Evolutionary conservation across 495 filamentous ascomycete genomes (phyloP).

Genomic region (Tetracladium setigerum): DNA sequence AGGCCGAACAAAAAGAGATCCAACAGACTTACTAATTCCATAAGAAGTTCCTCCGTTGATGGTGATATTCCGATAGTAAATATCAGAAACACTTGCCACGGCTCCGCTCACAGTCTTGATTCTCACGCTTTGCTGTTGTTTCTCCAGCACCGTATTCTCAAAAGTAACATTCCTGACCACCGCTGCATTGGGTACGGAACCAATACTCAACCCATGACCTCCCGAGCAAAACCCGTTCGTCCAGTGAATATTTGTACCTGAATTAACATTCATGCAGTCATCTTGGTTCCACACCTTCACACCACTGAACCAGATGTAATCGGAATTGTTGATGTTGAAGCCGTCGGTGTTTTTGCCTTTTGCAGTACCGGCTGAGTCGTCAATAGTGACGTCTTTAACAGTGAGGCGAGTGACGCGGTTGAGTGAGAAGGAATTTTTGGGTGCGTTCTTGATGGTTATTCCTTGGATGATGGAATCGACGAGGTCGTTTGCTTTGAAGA

Average conservation of each 20-base stretch:
- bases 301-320: slow-evolving; percentile 38
- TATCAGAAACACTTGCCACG: slow-evolving; percentile 42
- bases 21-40: background rate
- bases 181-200: slow-evolving; percentile 46
- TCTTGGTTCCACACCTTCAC: slow-evolving; percentile 48
- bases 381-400: slow-evolving; percentile 42
- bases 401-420: slow-evolving; percentile 34
- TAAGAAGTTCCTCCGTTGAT: slow-evolving; percentile 26
- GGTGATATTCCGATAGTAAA: slow-evolving; percentile 49
- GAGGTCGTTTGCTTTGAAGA: slow-evolving; percentile 45
- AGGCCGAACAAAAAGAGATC: no score
- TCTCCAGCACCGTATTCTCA: slow-evolving; percentile 37
- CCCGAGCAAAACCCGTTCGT: slow-evolving; percentile 39
- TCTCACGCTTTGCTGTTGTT: slow-evolving; percentile 46
- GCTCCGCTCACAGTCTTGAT: slow-evolving; percentile 51
- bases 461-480: slow-evolving; percentile 26
- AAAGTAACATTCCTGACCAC: slow-evolving; percentile 46
- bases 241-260: slow-evolving; percentile 32
- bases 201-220: slow-evolving; percentile 54
- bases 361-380: slow-evolving; percentile 43
- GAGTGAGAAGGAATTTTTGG: slow-evolving; percentile 49
- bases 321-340: slow-evolving; percentile 43
- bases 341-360: slow-evolving; percentile 53
- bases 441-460: slow-evolving; percentile 37
- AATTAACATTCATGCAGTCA: slow-evolving; percentile 49